Base-by-base conservation (phyloP, 2,329 filamentous ascomycete genomes). In the Cyphellophora attinorum region DNA sequence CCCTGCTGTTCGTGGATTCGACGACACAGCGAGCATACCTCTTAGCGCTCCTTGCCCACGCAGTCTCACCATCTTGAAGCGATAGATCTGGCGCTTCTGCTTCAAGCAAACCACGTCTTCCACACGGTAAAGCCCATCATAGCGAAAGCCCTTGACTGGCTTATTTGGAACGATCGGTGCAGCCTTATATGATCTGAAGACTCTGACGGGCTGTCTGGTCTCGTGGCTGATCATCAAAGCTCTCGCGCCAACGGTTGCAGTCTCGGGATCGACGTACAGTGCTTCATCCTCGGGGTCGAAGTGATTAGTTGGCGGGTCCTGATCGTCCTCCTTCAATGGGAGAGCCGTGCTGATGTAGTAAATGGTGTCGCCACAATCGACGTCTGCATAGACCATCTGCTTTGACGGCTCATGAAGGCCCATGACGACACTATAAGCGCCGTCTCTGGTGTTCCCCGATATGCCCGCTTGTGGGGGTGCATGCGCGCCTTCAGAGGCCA, bases 51-150 rank as follows among this genome's bases (percentile, higher is more conserved):
- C 43, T 33, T 48, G 45, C 16, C 35, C 39, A 14, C 58, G 51
- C 42, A 75, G 69, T 2, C 73, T 54, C 25, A 55, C 48, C 5
- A 77, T 51, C 6, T 51, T 54, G 51, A 77, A 77, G 1, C 58
- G 52, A 46, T 68, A 60, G 13, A 61, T 58, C 3, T 59, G 58
- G n/a, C 56, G 61, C 10, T 49, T 45, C 3, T 44, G 19, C 35
- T 73, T 59, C 2, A 65, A 21, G 0, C 60, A 34, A 39, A 63
- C 49, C 31, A 56, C 57, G 3, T 38, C 47, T 0, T 52, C 54
- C 4, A 76, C 62, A 5, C 55, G 47, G 41, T 77, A 78, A 0
- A 76, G 49, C 0, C 73, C 74, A 48, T 77, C 72, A 34, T 76
- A 76, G 2, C 74, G 54, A n/a, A 71, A 57, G 0, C 72, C 72